Evolutionary conservation across 2,329 filamentous ascomycete species (phyloP).

Genomic region (Pyrenochaeta sp.): DNA sequence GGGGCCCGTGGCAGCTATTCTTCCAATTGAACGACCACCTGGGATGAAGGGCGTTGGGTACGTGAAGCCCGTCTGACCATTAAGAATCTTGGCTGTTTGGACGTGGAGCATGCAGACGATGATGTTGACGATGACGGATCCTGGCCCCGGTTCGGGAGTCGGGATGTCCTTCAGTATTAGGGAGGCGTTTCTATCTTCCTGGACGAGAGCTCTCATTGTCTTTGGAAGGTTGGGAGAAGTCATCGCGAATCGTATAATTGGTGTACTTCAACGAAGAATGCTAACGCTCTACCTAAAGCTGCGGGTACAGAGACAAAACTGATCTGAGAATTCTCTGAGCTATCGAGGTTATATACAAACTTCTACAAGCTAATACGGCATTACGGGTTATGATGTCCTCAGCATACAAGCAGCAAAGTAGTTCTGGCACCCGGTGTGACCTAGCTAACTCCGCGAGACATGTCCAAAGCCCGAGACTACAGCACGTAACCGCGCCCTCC

Average conservation of each 20-base stretch:
- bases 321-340: too few relatives aligned
- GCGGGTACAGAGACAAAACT: too few relatives aligned
- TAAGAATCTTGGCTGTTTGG: conserved; percentile 6
- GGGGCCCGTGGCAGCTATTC: conserved; percentile 43
- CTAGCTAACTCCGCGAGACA: too few relatives aligned
- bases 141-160: conserved; percentile 41
- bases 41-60: conserved; percentile 5
- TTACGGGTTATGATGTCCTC: background rate
- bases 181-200: conserved; percentile 29
- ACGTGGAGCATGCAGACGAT: conserved; percentile 33
- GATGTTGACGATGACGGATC: conserved; percentile 52
- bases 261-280: too few relatives aligned
- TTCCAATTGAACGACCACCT: conserved; percentile 27
- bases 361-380: too few relatives aligned
- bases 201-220: conserved; percentile 40
- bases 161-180: conserved; percentile 37
- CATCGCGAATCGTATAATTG: background rate
- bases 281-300: too few relatives aligned
- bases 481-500: too few relatives aligned
- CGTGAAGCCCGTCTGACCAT: conserved; percentile 12
- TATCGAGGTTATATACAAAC: too few relatives aligned
- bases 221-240: conserved; percentile 7
- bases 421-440: background rate
- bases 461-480: too few relatives aligned
- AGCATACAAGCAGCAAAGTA: background rate